Evolutionary conservation across 139 green algal species (phyloP).

Genomic region (Ettlia oleoabundans): DNA sequence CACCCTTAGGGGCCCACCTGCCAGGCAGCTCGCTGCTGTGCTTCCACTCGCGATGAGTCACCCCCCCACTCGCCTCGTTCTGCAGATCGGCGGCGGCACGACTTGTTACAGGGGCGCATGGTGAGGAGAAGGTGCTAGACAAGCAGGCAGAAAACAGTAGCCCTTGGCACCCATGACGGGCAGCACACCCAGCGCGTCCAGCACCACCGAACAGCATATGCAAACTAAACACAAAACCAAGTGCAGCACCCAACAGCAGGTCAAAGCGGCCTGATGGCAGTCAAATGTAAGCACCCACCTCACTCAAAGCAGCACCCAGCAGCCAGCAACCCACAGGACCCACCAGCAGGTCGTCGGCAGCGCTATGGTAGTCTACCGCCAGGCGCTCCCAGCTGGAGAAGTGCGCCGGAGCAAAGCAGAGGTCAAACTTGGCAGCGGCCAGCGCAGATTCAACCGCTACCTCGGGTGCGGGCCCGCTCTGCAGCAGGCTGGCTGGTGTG

Average conservation of each 20-base stretch:
- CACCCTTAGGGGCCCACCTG: background rate
- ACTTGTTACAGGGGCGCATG: too few species aligned
- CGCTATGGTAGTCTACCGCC: background rate
- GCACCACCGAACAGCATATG: too few species aligned
- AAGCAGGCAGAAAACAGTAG: too few species aligned
- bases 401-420: background rate
- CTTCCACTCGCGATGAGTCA: background rate
- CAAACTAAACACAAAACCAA: too few species aligned
- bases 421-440: background rate
- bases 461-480: background rate
- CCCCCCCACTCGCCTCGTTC: background rate
- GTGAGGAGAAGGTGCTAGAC: too few species aligned
- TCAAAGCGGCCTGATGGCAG: too few species aligned
- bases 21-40: background rate
- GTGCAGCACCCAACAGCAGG: too few species aligned
- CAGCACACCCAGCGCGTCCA: too few species aligned
- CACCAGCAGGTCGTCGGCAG: slow-evolving; percentile 21
- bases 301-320: background rate
- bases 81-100: too few species aligned
- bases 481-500: too few species aligned
- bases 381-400: slow-evolving; percentile 11
- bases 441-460: background rate
- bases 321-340: background rate
- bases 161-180: too few species aligned
- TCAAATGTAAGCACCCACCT: background rate